A percentile compares a stretch with the other conserved stretches of the same genome.
Evolutionary conservation across 345 rosid species (phyloP).

Genomic region (Eutrema yunnanense): DNA sequence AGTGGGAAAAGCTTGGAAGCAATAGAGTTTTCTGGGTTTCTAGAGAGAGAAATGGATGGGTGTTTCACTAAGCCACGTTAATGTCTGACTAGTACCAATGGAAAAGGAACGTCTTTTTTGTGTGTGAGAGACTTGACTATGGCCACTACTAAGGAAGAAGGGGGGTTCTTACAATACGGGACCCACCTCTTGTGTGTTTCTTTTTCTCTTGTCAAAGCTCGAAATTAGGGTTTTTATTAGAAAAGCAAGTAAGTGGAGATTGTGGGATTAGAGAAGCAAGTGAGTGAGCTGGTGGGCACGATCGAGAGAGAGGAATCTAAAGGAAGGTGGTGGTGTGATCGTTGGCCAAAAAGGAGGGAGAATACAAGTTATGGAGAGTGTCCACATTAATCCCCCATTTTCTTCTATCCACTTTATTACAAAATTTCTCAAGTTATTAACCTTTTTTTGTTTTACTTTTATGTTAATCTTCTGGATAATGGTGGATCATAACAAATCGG

Average conservation of each 20-base stretch:
- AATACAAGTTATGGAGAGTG: not conserved
- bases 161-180: constrained; percentile 10
- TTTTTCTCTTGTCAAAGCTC: not conserved
- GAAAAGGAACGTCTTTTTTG: not conserved
- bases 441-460: too few relatives aligned
- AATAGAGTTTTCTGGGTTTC: constrained; percentile 5
- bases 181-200: constrained; percentile 6
- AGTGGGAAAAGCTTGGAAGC: constrained; percentile 12
- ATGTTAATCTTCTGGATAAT: too few relatives aligned
- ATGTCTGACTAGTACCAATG: constrained; percentile 27
- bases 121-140: constrained; percentile 15
- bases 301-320: constrained; percentile 5
- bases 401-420: too few relatives aligned
- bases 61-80: constrained; percentile 22
- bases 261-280: constrained; percentile 1
- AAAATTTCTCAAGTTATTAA: too few relatives aligned
- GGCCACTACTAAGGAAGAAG: not conserved
- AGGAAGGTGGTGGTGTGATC: constrained; percentile 2
- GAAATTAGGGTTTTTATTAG: not conserved
- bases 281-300: constrained; percentile 28
- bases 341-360: not conserved
- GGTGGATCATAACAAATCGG: too few relatives aligned
- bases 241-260: not conserved
- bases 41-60: constrained; percentile 4
- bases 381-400: not conserved